A percentile compares a stretch with the other conserved stretches of the same genome.
These are phyloP conservation scores for Eutrema japonicum DNA, from an alignment of 345 rosid genomes.

Conservation along the genomic window DNA sequence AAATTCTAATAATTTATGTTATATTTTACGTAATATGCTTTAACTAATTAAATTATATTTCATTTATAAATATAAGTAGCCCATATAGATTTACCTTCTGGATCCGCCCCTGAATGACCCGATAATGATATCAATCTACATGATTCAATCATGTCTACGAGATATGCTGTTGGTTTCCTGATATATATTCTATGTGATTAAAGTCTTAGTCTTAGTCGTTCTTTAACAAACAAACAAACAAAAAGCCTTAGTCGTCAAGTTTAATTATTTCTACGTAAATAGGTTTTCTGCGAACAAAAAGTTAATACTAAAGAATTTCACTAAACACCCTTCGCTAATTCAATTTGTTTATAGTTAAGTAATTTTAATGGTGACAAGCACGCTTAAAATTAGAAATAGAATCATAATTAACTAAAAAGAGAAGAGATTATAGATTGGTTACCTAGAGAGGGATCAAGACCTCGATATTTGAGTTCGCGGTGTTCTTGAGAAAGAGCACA, in stretches of 20 bases:
- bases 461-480: conserved; percentile 40
- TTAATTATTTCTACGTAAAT: neutral
- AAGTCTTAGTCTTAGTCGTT: neutral
- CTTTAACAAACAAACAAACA: neutral
- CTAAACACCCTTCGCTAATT: neutral
- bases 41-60: too few species aligned
- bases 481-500: conserved; percentile 47
- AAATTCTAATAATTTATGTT: too few species aligned
- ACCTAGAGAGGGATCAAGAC: conserved; percentile 46
- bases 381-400: neutral
- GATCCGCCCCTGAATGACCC: too few species aligned
- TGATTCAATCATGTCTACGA: neutral
- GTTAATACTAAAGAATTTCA: neutral
- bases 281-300: neutral
- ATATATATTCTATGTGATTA: neutral
- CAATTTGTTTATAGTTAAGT: neutral
- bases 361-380: neutral
- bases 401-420: neutral
- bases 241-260: neutral
- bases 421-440: neutral
- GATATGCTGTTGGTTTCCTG: neutral
- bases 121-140: too few species aligned
- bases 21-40: too few species aligned
- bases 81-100: too few species aligned
- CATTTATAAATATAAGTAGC: too few species aligned